A percentile compares a stretch with the other conserved stretches of the same genome.
These are phyloP conservation scores for Coprinopsis marcescibilis DNA, from an alignment of 768 basidiomycete genomes.

Conservation along the genomic window DNA sequence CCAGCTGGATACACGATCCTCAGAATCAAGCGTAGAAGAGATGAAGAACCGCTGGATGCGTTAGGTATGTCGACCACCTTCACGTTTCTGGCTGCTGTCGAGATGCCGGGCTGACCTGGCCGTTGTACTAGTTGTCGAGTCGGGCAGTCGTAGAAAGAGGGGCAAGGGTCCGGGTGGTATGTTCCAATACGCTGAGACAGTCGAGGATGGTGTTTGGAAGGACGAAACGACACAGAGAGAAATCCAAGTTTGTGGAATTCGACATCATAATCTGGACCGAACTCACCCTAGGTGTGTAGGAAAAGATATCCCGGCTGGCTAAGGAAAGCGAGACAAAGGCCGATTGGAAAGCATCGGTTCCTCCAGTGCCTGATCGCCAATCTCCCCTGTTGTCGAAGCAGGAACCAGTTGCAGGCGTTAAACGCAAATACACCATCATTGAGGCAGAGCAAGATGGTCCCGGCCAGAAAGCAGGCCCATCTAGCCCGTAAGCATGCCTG, in stretches of 20 bases:
- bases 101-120: neutral
- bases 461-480: constrained; percentile 35
- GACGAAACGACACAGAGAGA: constrained; percentile 50
- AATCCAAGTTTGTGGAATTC: constrained; percentile 48
- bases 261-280: neutral
- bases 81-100: constrained; percentile 2
- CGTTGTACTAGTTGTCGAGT: constrained; percentile 53
- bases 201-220: constrained; percentile 65
- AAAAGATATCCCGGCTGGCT: constrained; percentile 50
- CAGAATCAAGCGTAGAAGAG: constrained; percentile 78
- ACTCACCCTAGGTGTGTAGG: constrained; percentile 31
- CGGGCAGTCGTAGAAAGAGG: constrained; percentile 55
- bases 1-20: constrained; percentile 57
- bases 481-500: too few species aligned
- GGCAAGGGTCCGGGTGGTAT: constrained; percentile 51
- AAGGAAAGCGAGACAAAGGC: constrained; percentile 27
- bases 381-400: constrained; percentile 11
- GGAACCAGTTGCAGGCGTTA: constrained; percentile 28
- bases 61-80: constrained; percentile 46
- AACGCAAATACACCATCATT: constrained; percentile 49
- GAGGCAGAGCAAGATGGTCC: constrained; percentile 23
- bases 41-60: constrained; percentile 78
- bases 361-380: constrained; percentile 9
- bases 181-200: constrained; percentile 78
- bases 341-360: constrained; percentile 15